These are phyloP conservation scores for Microcera coccophila DNA, from an alignment of 2,329 filamentous ascomycete genomes.

Conservation along the genomic window DNA sequence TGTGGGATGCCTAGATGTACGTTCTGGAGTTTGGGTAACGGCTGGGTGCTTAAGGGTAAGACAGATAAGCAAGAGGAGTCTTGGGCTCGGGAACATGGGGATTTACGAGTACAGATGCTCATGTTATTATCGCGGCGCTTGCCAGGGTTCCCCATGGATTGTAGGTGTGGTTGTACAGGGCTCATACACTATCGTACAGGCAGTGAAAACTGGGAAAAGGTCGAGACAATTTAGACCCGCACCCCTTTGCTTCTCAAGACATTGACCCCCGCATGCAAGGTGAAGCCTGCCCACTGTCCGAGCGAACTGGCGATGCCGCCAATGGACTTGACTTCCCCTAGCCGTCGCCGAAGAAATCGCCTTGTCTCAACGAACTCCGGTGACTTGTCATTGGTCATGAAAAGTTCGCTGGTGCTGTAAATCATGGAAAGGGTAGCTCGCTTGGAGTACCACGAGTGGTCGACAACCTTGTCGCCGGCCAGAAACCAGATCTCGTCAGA, in stretches of 20 bases:
- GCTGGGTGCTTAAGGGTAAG: slow-evolving; percentile 7
- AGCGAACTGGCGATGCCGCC: slow-evolving; percentile 61
- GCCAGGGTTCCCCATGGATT: slow-evolving; percentile 12
- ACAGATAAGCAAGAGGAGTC: slow-evolving; percentile 5
- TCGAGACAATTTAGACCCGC: slow-evolving; percentile 55
- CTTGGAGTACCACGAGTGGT: slow-evolving; percentile 80
- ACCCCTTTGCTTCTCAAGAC: slow-evolving; percentile 83
- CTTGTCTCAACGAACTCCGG: slow-evolving; percentile 71
- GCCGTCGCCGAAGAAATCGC: slow-evolving; percentile 70
- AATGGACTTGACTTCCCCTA: slow-evolving; percentile 64
- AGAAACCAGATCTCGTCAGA: slow-evolving; percentile 92
- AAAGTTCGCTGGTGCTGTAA: slow-evolving; percentile 75
- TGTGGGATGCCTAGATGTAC: slow-evolving; percentile 4
- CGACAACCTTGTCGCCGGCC: slow-evolving; percentile 75
- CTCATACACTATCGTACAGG: slow-evolving; percentile 27
- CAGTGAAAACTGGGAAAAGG: background rate
- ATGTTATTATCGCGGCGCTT: slow-evolving; percentile 14
- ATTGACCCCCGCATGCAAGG: slow-evolving; percentile 71
- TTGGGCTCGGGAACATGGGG: slow-evolving; percentile 15
- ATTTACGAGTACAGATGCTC: slow-evolving; percentile 6
- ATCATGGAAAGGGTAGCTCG: slow-evolving; percentile 53
- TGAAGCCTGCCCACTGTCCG: slow-evolving; percentile 78
- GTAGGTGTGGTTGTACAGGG: slow-evolving; percentile 17
- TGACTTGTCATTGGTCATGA: slow-evolving; percentile 87
- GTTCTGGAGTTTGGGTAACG: slow-evolving; percentile 9